Evolutionary conservation across 2,329 filamentous ascomycete genomes (phyloP), one percentile per base, ranked within the genome.

Genomic region (Verticillium dahliae): DNA sequence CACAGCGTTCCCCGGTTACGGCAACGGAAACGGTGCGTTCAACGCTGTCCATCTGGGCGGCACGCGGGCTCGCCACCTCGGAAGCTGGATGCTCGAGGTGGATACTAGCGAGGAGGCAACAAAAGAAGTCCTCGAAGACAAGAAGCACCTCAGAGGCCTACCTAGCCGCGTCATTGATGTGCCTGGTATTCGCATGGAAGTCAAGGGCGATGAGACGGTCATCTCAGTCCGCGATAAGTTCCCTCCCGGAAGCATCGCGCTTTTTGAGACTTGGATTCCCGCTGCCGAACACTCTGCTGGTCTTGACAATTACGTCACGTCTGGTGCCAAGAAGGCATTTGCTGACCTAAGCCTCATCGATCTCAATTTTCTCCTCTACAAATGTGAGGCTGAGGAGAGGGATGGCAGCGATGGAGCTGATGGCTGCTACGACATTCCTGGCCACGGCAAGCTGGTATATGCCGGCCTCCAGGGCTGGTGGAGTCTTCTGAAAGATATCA

Each of bases 391-490:
- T 3, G 95, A 99, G 74, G 96, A 87, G 74, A 85, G 86, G 57
- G 92, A 95, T 67, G 86, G 85, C 6, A 97, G 90, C 65, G 84
- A 83, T 59, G 91, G 92, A 4, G 83, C 85, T 63, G 91, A 97
- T 72, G 94, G 95, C n/a, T 88, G 88, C 9, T 99, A 98, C 76
- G 85, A 88, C 59, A 89, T 99, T 65, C 95, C 95, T 1, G 88
- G 88, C 1, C 81, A 92, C 70, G 94, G 93, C 2, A 87, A 90
- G 62, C 83, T 97, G 52, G 91, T 97, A 2, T 99, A 98, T 74
- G 94, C 94, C 63, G 95, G 95, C 63, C 82, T 99, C n/a, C 95
- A 99, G 74, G 96, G 96, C 41, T 99, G 95, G 94, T 97, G 94
- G 92, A 97, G 92, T 72, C 80, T 97, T 1, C 78, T 99, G 52